A percentile compares a stretch with the other conserved stretches of the same genome.
Evolutionary conservation across 1,284 basidiomycete species (phyloP).

Genomic region (Omphalotus olearius): DNA sequence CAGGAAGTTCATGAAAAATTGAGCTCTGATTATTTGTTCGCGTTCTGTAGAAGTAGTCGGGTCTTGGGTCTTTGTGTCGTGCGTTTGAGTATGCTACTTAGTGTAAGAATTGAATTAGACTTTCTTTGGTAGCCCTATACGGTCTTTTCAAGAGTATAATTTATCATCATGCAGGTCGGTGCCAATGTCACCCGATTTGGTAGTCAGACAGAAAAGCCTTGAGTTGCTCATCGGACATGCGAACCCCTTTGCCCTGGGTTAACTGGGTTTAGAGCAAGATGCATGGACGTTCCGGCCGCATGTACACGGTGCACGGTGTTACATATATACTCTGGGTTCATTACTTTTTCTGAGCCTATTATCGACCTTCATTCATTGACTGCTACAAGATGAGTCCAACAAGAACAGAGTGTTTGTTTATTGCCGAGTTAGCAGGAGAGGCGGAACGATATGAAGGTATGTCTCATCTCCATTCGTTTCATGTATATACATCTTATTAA

Average conservation of each 20-base stretch:
- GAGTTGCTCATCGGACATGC: not conserved
- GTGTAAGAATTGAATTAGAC: too few species aligned
- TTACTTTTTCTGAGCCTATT: not conserved
- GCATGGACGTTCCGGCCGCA: not conserved
- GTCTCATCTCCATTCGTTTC: not conserved
- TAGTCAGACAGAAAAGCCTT: not conserved
- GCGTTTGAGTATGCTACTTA: too few species aligned
- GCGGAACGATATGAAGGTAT: slow-evolving; percentile 65
- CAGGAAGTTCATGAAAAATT: slow-evolving; percentile 25
- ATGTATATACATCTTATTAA: slow-evolving; percentile 1
- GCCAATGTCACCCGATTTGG: not conserved
- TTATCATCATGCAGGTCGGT: too few species aligned
- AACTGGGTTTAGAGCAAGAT: too few species aligned
- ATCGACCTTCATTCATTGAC: not conserved
- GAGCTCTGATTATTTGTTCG: not conserved
- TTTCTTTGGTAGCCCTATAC: not conserved
- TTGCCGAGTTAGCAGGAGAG: slow-evolving; percentile 66
- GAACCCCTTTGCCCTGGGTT: too few species aligned
- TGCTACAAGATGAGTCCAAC: slow-evolving; percentile 1
- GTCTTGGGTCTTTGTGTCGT: too few species aligned
- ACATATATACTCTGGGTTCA: not conserved
- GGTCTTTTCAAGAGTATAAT: not conserved
- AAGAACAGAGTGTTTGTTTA: slow-evolving; percentile 33
- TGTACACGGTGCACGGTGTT: not conserved
- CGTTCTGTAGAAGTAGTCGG: not conserved